Evolutionary conservation across 345 rosid genomes (phyloP).

Genomic region (Trapa incisa): DNA sequence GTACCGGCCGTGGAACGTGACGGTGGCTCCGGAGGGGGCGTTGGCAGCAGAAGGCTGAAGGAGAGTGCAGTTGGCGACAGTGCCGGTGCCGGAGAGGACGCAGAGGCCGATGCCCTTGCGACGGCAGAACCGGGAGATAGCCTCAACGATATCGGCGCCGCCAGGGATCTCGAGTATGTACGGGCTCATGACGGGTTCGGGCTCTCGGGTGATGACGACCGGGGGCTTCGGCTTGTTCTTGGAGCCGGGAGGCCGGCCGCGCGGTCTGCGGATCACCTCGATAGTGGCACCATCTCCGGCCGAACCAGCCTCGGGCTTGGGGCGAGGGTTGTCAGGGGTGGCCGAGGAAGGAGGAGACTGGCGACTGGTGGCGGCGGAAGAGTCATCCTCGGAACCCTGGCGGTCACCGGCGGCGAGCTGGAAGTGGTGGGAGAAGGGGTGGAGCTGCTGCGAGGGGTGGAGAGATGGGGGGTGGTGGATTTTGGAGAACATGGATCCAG

Average conservation of each 20-base stretch:
- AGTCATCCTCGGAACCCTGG: not conserved
- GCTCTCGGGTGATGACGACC: constrained; percentile 43
- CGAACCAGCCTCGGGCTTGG: constrained; percentile 1
- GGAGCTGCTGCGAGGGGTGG: not conserved
- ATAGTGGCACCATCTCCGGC: constrained; percentile 51
- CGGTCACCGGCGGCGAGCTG: not conserved
- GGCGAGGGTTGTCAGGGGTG: not conserved
- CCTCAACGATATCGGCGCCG: constrained; percentile 63
- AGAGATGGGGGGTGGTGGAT: not conserved
- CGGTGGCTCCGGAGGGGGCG: constrained; percentile 31
- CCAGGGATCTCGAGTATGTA: constrained; percentile 73
- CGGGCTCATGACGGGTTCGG: constrained; percentile 71
- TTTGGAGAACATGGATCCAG: constrained; percentile 9
- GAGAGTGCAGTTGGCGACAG: constrained; percentile 68
- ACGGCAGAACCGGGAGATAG: constrained; percentile 52
- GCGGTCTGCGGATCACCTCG: constrained; percentile 64
- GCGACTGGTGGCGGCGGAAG: not conserved
- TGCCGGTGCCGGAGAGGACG: constrained; percentile 67
- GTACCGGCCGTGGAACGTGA: constrained; percentile 67
- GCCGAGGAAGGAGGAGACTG: not conserved
- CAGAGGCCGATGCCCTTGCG: constrained; percentile 51
- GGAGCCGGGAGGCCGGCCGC: constrained; percentile 89
- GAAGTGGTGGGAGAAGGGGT: constrained; percentile 1
- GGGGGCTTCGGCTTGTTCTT: constrained; percentile 21
- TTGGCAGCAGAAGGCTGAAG: constrained; percentile 48